Base-by-base conservation (phyloP, 495 filamentous ascomycete species). In the Penicillium dipodomyicola region DNA sequence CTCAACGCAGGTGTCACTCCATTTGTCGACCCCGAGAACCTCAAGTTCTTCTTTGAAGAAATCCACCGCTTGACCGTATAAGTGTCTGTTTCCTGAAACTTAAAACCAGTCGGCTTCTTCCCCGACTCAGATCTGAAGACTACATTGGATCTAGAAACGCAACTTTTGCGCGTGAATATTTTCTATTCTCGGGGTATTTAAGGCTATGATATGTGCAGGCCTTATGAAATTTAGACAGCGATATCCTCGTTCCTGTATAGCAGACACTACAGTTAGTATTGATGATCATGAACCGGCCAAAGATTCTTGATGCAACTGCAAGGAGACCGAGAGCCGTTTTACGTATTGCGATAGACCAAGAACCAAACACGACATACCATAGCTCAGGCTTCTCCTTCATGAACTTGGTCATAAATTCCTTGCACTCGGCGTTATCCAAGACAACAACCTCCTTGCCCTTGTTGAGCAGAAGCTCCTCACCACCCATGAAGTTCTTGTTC, bases 11-110 rank as follows among this genome's bases (percentile, higher is more conserved):
- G 90, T 60, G 89, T 98, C 52, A 97, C 95, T 19, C 94, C 95
- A 2, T 86, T 90, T 54, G 94, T 97, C 25, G 85, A 96, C 58
- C 94, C 94, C 2, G 91, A 97, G 39, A 84, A 96, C 69, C 76
- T 98, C 53, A 90, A 82, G 65, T 95, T 93, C 76, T 98, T 86
- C 80, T 95, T 97, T 59, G 77, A 95, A 71, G 95, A 98, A 72
- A 84, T 97, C 53, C 89, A 95, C 67, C 87, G 90, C 51, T 58
- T 77, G 47, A 72, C 73, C 19, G 60, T 62, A 52, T 68, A 63
- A 46, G 51, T 40, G 4, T 12, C 15, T 17, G 5, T 23, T 27
- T 33, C 10, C 10, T 30, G 15, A 50, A 17, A n/a, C 29, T 50
- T 40, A 35, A 60, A 19, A 39, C 4, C 39, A 30, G 42, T 45